Base-by-base conservation (phyloP, 352 stramenopile species). In the Pythium scleroteichum region DNA sequence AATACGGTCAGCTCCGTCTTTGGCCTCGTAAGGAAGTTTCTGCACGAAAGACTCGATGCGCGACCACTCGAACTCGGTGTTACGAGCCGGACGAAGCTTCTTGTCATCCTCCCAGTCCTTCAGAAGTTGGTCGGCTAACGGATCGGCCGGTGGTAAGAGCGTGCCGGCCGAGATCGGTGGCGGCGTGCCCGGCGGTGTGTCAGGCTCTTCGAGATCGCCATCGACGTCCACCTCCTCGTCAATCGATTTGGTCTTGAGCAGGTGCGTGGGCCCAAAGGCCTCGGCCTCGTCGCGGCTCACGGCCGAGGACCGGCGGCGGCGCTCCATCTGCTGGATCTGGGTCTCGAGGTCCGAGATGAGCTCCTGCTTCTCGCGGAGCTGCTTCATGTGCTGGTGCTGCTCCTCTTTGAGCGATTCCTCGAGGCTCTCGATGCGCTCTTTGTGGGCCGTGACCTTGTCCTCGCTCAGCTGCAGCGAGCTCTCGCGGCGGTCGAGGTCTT, bases 331-430 rank as follows among this genome's bases (percentile, higher is more conserved):
- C 47, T 82, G 78, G 10, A 93, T 46, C 63, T 89, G 75, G 13
- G 67, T 53, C 59, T 93, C 84, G 0, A 93, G 55, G 13, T 84
- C 76, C 7, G 80, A 62, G 22, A 94, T 76, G 24, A 63, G 55
- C 33, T 91, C 85, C 64, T 94, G 85, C 55, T 92, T 92, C 35
- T 90, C 79, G 22, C 77, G 78, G 16, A 92, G 65, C 29, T 82
- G 64, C 53, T 51, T 61, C 64, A 94, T 77, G 22, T 87, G 81
- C 20, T 71, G 74, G 42, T 88, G 72, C 62, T 92, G 82, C 50
- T 91, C 82, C 16, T 81, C 62, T 53, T 88, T 69, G 7, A 92
- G 62, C 26, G 71, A 73, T 35, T 69, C 49, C 60, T 94, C 79
- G 10, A 94, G 67, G 1, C 70, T 71, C 22, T 54, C 35, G 40